Conservation (phyloP, 2,329 filamentous ascomycete genomes). For the Aspergillus niger region DNA sequence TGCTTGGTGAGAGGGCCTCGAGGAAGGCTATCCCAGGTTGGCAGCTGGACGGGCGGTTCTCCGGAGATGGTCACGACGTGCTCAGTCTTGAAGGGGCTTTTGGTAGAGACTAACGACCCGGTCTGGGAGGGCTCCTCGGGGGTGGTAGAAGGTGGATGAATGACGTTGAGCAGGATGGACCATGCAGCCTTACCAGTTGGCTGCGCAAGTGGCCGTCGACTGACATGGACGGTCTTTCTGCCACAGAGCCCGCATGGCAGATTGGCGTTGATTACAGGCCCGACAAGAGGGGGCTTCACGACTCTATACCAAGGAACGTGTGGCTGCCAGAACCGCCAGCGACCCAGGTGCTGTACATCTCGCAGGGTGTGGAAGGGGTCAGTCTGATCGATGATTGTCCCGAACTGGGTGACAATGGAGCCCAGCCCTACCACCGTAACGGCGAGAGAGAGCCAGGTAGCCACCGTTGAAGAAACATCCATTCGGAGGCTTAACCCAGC, state of each 20-base stretch:
- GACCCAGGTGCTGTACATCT: neutral
- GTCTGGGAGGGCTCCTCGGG: neutral
- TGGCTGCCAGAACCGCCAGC: neutral
- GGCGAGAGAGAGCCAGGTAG: neutral
- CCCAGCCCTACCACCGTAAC: neutral
- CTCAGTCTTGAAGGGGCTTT: neutral
- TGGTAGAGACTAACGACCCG: neutral
- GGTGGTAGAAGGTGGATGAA: neutral
- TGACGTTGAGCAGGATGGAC: neutral
- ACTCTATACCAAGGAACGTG: neutral
- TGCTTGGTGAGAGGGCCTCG: conserved; percentile 8
- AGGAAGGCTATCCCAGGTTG: neutral
- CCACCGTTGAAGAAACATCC: neutral
- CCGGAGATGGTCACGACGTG: neutral
- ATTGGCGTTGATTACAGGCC: neutral
- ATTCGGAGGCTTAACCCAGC: neutral
- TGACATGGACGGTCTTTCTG: neutral
- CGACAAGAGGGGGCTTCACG: neutral
- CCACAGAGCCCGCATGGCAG: neutral
- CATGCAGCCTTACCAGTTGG: neutral
- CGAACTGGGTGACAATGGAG: neutral
- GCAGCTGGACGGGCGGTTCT: neutral
- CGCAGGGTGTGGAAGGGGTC: neutral
- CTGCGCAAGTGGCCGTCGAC: neutral
- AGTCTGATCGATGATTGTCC: neutral